Evolutionary conservation across 306 rosid genomes (phyloP), one percentile per base, ranked within the genome.

Genomic region (Corylus americana): DNA sequence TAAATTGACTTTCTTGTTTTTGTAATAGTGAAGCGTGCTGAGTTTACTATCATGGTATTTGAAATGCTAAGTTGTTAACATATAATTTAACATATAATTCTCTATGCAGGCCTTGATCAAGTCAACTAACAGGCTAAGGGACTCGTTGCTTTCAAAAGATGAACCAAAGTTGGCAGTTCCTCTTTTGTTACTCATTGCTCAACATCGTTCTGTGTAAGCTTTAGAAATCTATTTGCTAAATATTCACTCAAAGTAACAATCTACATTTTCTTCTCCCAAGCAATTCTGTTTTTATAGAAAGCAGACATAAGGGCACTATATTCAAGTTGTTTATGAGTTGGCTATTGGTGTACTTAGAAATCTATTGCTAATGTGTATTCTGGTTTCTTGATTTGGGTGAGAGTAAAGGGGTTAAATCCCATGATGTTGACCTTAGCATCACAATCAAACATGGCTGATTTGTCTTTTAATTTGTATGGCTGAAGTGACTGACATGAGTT

Each of bases 201-300:
- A 95, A 76, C 99, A 95, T 79, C 97, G 99, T 74, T 95, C 99
- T 71, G 51, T 91, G 99, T 95, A 91, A 93, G 98, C 82, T 63
- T 31, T 53, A 27, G 53, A 74, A 61, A 78, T 77, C 79, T 3
- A 61, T 59, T 44, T 61, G 22, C 75, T 39, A n/a, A 44, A 48
- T 71, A 17, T 44, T 44, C 25, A 8, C 1, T 9, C 5, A 0
- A 9, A 22, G 7, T 59, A 49, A 59, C 20, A 18, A 17, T 59
- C 11, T 8, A 10, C 25, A 25, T 59, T 10, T 59, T 22, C 31
- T 25, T 59, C 62, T 25, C 16, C 14, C 0, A 6, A 59, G 66
- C 20, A 14, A 54, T 54, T 50, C 55, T 14, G 59, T 54, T 54
- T 16, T 18, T 18, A 54, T 16, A 18, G 59, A 54, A 17, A 54